These are phyloP conservation scores for Tremella mesenterica DNA, from an alignment of 768 basidiomycete genomes.

Conservation along the genomic window DNA sequence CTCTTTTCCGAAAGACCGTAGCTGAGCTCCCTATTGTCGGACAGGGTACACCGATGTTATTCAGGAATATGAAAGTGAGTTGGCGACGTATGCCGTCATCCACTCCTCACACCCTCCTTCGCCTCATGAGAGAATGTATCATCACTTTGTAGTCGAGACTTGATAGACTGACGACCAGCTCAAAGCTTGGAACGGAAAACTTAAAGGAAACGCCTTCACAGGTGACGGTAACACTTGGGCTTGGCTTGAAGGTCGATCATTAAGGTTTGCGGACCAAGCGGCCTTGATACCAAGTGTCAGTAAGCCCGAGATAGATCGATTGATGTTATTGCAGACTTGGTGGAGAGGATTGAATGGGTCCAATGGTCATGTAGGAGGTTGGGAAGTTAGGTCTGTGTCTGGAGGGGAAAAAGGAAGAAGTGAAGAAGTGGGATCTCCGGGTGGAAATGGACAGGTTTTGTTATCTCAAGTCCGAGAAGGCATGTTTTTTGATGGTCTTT, in stretches of 20 bases:
- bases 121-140: no score
- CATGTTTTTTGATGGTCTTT: constrained; percentile 15
- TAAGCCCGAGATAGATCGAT: constrained; percentile 12
- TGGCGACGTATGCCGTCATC: not conserved
- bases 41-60: constrained; percentile 16
- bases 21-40: constrained; percentile 11
- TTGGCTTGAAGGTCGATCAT: constrained; percentile 3
- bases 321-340: constrained; percentile 15
- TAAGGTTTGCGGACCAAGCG: constrained; percentile 3
- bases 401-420: no score
- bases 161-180: constrained; percentile 5
- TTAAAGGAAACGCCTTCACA: constrained; percentile 20
- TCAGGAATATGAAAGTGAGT: constrained; percentile 17
- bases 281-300: constrained; percentile 4
- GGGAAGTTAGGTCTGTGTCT: no score
- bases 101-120: no score
- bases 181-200: constrained; percentile 16
- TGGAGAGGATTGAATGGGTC: constrained; percentile 4
- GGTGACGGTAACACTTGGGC: constrained; percentile 16
- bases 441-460: not conserved
- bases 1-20: constrained; percentile 14
- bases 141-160: not conserved
- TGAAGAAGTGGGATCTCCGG: not conserved
- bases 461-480: constrained; percentile 6
- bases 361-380: no score